A percentile compares a stretch with the other conserved stretches of the same genome.
phyloP scores from a whole-genome alignment of 2,329 filamentous ascomycete species.

The Calycina herbarum region DNA sequence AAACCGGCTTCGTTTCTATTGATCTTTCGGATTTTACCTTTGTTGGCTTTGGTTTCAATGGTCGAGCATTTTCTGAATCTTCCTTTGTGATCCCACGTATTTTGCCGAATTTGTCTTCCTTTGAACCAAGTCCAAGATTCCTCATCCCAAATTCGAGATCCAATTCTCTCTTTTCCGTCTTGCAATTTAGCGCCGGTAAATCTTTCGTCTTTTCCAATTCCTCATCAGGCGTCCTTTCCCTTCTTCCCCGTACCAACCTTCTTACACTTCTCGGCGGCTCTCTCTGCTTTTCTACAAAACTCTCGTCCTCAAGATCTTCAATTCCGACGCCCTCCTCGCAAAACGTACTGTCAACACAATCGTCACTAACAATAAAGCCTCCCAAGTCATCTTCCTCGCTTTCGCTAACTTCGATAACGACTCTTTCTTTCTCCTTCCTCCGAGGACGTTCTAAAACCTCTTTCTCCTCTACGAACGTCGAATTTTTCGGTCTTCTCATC shows the following conservation, averaged over 20 bases:
- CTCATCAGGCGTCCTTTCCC: constrained; percentile 15
- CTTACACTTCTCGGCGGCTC: constrained; percentile 28
- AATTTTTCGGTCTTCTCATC: constrained; percentile 4
- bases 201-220: constrained; percentile 16
- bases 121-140: constrained; percentile 14
- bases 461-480: neutral
- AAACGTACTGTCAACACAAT: constrained; percentile 25
- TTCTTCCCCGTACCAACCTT: constrained; percentile 32
- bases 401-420: constrained; percentile 5
- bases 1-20: neutral
- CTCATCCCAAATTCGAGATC: constrained; percentile 18
- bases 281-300: constrained; percentile 21
- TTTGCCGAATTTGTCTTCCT: neutral
- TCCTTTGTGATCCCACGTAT: neutral
- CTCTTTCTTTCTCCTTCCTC: neutral
- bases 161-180: constrained; percentile 9
- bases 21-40: neutral
- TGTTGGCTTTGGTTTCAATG: neutral
- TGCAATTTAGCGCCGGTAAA: neutral
- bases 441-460: neutral
- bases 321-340: constrained; percentile 22
- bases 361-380: constrained; percentile 34
- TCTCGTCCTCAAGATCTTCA: constrained; percentile 22
- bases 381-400: constrained; percentile 26
- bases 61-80: neutral